Percentiles rank a stretch among this genome's conserved stretches.
These are phyloP conservation scores for Zygosaccharomyces pseudorouxii DNA, from an alignment of 805 yeast species.

Conservation along the genomic window DNA sequence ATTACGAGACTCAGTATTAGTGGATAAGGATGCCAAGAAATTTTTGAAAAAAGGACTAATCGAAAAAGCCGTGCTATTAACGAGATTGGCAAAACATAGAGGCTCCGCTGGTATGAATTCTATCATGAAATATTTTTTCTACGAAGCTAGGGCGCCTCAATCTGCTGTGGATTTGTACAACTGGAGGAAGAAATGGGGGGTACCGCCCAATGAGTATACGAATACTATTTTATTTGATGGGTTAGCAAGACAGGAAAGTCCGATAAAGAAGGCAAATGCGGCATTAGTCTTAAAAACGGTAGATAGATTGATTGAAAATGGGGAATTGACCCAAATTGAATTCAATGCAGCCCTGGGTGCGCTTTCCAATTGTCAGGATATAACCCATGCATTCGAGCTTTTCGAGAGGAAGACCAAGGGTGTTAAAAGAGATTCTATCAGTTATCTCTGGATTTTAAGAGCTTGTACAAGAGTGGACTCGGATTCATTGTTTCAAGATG, in stretches of 20 bases:
- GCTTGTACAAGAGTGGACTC: slow-evolving; percentile 20
- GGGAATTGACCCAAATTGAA: slow-evolving; percentile 38
- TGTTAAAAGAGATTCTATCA: slow-evolving; percentile 23
- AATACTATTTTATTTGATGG: slow-evolving; percentile 46
- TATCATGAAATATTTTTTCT: slow-evolving; percentile 48
- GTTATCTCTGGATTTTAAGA: slow-evolving; percentile 24
- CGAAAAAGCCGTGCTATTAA: slow-evolving; percentile 50
- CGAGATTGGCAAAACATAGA: slow-evolving; percentile 42
- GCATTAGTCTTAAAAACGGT: slow-evolving; percentile 35
- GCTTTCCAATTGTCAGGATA: slow-evolving; percentile 39
- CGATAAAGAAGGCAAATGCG: slow-evolving; percentile 35
- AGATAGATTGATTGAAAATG: slow-evolving; percentile 28
- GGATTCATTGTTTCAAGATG: slow-evolving; percentile 16
- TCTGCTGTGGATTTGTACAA: slow-evolving; percentile 48
- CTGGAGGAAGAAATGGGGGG: slow-evolving; percentile 59
- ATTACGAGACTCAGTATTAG: slow-evolving; percentile 52
- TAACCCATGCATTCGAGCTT: slow-evolving; percentile 38
- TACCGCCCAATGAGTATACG: slow-evolving; percentile 47
- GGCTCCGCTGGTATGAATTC: slow-evolving; percentile 62
- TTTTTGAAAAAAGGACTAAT: slow-evolving; percentile 48
- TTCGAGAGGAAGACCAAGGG: slow-evolving; percentile 30
- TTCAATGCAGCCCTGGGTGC: slow-evolving; percentile 46
- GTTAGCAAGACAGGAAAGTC: slow-evolving; percentile 34
- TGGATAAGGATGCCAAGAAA: slow-evolving; percentile 49
- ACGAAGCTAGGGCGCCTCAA: slow-evolving; percentile 38